Base-by-base conservation (phyloP, 768 basidiomycete species). In the Pleurotus citrinopileatus region DNA sequence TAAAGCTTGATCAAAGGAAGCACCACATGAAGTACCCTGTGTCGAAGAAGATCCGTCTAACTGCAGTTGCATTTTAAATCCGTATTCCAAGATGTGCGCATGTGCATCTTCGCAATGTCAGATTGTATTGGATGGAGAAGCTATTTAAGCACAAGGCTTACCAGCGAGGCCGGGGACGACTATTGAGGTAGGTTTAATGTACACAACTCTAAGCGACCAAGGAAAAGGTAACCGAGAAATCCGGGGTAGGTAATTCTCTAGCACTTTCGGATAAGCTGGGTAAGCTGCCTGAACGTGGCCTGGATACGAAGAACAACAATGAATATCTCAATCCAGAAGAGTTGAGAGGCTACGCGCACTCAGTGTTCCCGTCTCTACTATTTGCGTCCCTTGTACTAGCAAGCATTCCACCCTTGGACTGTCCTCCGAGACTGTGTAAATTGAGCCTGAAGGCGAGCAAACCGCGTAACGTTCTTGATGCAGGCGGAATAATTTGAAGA, bases 101-200 rank as follows among this genome's bases (percentile, higher is more conserved):
- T 94, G 91, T 0, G 90, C 83, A 66, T 94, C 91, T 87, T 48
- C 55, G 28, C 13, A 38, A 45, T 40, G 43, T 37, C n/a, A 23
- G 27, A 13, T 34, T 8, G 43, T 19, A 15, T 15, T 4, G 42
- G 19, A 13, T 45, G 32, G 1, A 23, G 8, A 20, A 9, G 15
- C 8, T 22, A 22, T 42, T 9, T n/a, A 26, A 20, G n/a, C n/a
- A n/a, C n/a, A 2, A n/a, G 2, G 3, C 65, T 20, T 63, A 87
- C 89, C 89, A 65, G 87, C 71, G 15, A 93, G 72, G 17, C 90
- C 91, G 0, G 90, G 90, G 4, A 90, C 80, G 10, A 91, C 67
- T 45, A 84, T 78, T 20, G 75, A 76, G 13, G 68, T 66, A 10
- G 60, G 54, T 12, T 59, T 51, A 23, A 62, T 37, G 42, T 59